Conservation (phyloP, 352 stramenopile species). For the Pythium plurisporium region DNA sequence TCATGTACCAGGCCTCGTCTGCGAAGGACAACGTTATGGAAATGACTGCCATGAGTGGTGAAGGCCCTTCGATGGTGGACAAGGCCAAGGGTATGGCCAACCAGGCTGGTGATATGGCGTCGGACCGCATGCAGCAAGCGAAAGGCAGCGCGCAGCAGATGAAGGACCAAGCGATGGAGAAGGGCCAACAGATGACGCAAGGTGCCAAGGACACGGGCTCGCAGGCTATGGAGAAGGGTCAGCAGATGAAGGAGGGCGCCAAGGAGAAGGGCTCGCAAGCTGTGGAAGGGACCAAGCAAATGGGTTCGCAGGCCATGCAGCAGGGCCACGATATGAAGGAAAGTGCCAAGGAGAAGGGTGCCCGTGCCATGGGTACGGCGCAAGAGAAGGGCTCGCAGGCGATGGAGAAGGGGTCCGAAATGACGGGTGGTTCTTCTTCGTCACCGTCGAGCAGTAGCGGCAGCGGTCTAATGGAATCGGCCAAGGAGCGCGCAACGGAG, state of each 20-base stretch:
- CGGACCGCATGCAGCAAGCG: slow-evolving; percentile 17
- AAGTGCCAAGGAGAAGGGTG: slow-evolving; percentile 16
- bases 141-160: slow-evolving; percentile 20
- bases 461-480: slow-evolving; percentile 2
- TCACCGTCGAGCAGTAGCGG: not conserved
- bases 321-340: slow-evolving; percentile 4
- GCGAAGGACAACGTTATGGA: slow-evolving; percentile 26
- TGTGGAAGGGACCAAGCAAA: slow-evolving; percentile 18
- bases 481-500: slow-evolving; percentile 17
- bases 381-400: slow-evolving; percentile 12
- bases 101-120: slow-evolving; percentile 20
- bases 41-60: slow-evolving; percentile 9
- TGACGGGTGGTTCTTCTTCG: slow-evolving; percentile 1
- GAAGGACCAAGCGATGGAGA: slow-evolving; percentile 18
- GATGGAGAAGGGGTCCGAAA: slow-evolving; percentile 15
- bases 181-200: slow-evolving; percentile 18
- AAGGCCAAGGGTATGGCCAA: slow-evolving; percentile 23
- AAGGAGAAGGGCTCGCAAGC: slow-evolving; percentile 18
- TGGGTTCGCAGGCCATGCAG: slow-evolving; percentile 10
- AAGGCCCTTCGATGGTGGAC: slow-evolving; percentile 13
- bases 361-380: slow-evolving; percentile 8
- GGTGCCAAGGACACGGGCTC: slow-evolving; percentile 17
- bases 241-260: slow-evolving; percentile 8
- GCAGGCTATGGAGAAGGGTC: slow-evolving; percentile 10
- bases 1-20: slow-evolving; percentile 19